Percentiles rank a stretch among this genome's conserved stretches.
Evolutionary conservation across 371 early-diverging fungal species (phyloP).

Genomic region (Apophysomyces trapeziformis): DNA sequence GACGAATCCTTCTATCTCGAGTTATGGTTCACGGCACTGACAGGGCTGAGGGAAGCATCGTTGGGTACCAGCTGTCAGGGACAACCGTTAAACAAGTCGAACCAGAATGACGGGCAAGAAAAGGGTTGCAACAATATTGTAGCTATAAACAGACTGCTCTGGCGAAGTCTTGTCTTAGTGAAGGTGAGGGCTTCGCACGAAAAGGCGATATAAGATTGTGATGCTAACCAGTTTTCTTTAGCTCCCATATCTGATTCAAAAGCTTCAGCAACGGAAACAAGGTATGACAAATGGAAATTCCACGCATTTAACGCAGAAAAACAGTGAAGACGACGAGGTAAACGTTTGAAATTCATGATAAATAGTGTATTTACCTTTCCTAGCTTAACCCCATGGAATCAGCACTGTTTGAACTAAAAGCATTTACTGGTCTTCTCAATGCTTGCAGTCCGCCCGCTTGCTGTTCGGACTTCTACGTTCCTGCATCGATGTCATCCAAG

Average conservation of each 20-base stretch:
- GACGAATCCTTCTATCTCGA: constrained; percentile 56
- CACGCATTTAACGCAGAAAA: not conserved
- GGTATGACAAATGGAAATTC: not conserved
- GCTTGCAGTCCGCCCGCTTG: constrained; percentile 45
- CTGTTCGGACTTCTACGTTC: constrained; percentile 32
- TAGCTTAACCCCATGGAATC: constrained; percentile 45
- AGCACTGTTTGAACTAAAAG: constrained; percentile 41
- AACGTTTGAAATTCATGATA: not conserved
- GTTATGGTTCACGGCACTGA: constrained; percentile 48
- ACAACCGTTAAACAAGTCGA: constrained; percentile 5
- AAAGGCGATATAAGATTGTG: not conserved
- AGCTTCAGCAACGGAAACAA: constrained; percentile 25
- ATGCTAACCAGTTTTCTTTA: not conserved
- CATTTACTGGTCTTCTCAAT: constrained; percentile 52
- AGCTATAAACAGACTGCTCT: constrained; percentile 41
- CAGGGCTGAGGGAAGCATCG: constrained; percentile 50
- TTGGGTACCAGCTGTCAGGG: constrained; percentile 38
- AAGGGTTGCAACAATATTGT: constrained; percentile 25
- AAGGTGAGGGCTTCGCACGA: constrained; percentile 31
- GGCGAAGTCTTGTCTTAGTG: constrained; percentile 47
- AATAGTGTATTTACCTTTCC: not conserved
- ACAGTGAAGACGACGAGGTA: constrained; percentile 22
- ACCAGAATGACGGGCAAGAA: constrained; percentile 1
- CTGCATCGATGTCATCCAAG: constrained; percentile 31
- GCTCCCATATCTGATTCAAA: constrained; percentile 24